Percentiles rank a stretch among this genome's conserved stretches.
Evolutionary conservation across 164 flowering plant species (phyloP).

Genomic region (Sedum album): DNA sequence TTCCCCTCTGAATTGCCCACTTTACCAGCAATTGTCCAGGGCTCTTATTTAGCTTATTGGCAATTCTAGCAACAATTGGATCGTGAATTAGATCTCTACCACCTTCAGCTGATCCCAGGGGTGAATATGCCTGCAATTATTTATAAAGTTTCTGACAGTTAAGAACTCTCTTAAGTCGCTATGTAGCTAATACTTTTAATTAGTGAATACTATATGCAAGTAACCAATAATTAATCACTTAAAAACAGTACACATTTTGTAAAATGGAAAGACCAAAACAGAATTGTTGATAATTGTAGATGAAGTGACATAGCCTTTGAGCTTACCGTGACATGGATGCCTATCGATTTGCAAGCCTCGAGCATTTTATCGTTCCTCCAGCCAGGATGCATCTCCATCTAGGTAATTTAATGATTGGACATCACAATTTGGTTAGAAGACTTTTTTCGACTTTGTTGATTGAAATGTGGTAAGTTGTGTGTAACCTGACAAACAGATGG

Average conservation of each 20-base stretch:
- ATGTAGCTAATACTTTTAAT: background rate
- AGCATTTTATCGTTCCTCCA: constrained; percentile 66
- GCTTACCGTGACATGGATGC: constrained; percentile 53
- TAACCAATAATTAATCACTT: background rate
- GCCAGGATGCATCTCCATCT: constrained; percentile 78
- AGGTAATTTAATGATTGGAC: background rate
- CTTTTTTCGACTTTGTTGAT: background rate
- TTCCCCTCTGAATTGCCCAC: constrained; percentile 44
- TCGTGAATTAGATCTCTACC: constrained; percentile 35
- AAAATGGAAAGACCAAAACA: too few species aligned
- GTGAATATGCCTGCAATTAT: constrained; percentile 37
- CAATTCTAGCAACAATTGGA: constrained; percentile 23
- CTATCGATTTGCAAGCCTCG: constrained; percentile 41
- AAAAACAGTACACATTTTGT: background rate
- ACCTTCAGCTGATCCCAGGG: constrained; percentile 26
- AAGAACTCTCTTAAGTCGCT: background rate
- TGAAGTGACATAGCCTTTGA: too few species aligned
- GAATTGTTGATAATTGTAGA: too few species aligned
- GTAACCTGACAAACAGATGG: constrained; percentile 56
- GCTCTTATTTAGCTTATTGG: constrained; percentile 41
- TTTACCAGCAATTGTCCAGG: constrained; percentile 39
- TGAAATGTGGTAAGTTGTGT: background rate
- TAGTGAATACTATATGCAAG: background rate
- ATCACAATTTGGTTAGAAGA: background rate
- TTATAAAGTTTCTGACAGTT: too few species aligned